phyloP scores from a whole-genome alignment of 345 rosid genomes.

The Schrenkiella parvula region DNA sequence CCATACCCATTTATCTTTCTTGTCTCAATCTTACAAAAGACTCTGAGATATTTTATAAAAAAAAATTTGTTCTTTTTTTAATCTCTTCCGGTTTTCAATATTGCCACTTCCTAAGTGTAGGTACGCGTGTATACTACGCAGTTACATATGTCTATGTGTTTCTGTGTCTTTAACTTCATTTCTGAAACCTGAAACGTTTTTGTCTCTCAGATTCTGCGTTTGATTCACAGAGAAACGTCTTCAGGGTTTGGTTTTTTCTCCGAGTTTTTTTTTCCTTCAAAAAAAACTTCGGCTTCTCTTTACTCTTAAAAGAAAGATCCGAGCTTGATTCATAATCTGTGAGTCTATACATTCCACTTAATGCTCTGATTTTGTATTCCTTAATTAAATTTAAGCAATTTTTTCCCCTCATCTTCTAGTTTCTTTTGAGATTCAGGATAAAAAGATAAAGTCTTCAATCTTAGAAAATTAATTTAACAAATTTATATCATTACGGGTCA shows the following conservation, averaged over 20 bases:
- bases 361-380: not conserved
- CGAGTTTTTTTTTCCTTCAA: conserved; percentile 26
- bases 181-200: not conserved
- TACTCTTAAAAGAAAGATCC: conserved; percentile 17
- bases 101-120: conserved; percentile 18
- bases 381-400: not conserved
- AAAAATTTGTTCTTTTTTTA: not conserved
- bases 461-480: not conserved
- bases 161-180: conserved; percentile 14
- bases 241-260: conserved; percentile 17
- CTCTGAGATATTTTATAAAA: not conserved
- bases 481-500: not conserved
- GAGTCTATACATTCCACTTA: conserved; percentile 3
- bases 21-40: conserved; percentile 9
- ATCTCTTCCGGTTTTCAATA: not conserved
- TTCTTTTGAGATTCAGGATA: not conserved
- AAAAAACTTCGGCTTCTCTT: conserved; percentile 9
- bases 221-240: conserved; percentile 9
- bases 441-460: not conserved
- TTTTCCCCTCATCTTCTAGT: not conserved
- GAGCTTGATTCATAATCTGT: conserved; percentile 20
- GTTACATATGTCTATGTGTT: conserved; percentile 11
- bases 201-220: conserved; percentile 17
- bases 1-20: not conserved
- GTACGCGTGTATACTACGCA: conserved; percentile 25